Evolutionary conservation across 179 eudicot species (phyloP).

Genomic region (Kewa caespitosa): DNA sequence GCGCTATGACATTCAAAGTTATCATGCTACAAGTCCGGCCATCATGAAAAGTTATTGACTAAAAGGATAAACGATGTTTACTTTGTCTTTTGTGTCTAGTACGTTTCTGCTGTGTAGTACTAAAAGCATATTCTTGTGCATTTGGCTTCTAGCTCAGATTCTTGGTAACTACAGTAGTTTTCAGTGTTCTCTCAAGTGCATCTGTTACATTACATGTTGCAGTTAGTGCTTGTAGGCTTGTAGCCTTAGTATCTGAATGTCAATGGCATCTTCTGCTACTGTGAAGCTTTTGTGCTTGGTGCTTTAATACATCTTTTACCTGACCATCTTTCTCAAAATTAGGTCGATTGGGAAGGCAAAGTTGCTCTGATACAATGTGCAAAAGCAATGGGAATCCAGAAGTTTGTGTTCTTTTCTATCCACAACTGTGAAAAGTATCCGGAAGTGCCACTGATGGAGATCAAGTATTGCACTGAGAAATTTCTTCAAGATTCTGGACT

Average conservation of each 20-base stretch:
- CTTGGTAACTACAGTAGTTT: not conserved
- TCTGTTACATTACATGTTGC: not conserved
- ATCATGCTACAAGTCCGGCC: too few species aligned
- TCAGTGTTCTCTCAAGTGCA: not conserved
- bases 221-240: not conserved
- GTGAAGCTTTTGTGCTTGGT: not conserved
- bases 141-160: not conserved
- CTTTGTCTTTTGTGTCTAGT: too few species aligned
- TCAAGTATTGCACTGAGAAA: conserved; percentile 95
- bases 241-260: not conserved
- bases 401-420: conserved; percentile 87
- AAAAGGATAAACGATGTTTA: too few species aligned
- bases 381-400: conserved; percentile 96
- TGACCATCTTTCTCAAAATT: conserved; percentile 38
- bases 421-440: conserved; percentile 99
- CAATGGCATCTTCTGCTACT: conserved; percentile 6
- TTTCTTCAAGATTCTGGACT: conserved; percentile 86
- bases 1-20: too few species aligned
- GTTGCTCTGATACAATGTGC: conserved; percentile 99
- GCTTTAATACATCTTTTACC: not conserved
- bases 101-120: too few species aligned
- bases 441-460: conserved; percentile 98
- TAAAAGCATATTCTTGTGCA: too few species aligned
- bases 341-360: conserved; percentile 99
- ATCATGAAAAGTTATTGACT: too few species aligned